These are phyloP conservation scores for Hymenoscyphus repandus DNA, from an alignment of 2,329 filamentous ascomycete species.

Conservation along the genomic window DNA sequence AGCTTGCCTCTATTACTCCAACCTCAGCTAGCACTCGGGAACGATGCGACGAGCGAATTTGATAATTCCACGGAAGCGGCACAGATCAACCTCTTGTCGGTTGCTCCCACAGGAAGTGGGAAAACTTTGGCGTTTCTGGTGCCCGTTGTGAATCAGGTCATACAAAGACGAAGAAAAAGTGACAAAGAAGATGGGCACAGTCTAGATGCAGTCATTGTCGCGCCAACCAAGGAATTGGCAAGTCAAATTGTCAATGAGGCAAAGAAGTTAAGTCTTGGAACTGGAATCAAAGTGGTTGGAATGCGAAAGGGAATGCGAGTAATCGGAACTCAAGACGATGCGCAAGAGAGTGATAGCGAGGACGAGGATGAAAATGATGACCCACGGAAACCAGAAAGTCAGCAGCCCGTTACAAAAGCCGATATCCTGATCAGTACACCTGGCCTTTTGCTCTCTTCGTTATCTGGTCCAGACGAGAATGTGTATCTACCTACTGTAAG, in stretches of 20 bases:
- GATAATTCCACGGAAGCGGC: constrained; percentile 25
- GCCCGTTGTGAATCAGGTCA: constrained; percentile 73
- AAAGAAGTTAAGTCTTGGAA: constrained; percentile 71
- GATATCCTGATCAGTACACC: constrained; percentile 81
- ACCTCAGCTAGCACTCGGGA: constrained; percentile 43
- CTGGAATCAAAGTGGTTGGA: constrained; percentile 70
- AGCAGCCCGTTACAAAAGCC: constrained; percentile 57
- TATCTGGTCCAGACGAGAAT: constrained; percentile 44
- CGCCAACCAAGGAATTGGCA: constrained; percentile 73
- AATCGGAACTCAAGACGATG: constrained; percentile 36
- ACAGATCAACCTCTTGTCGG: constrained; percentile 70
- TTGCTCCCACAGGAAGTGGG: constrained; percentile 92
- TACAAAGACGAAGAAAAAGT: constrained; percentile 44
- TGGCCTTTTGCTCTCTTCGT: constrained; percentile 68
- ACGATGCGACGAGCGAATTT: constrained; percentile 30
- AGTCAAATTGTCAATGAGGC: constrained; percentile 81
- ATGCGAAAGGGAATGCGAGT: constrained; percentile 84
- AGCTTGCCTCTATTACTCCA: constrained; percentile 73
- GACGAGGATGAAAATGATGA: constrained; percentile 29
- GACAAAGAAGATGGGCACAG: constrained; percentile 41
- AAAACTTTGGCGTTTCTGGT: constrained; percentile 94
- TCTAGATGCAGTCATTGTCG: constrained; percentile 65
- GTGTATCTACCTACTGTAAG: constrained; percentile 60
- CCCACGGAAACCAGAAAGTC: neutral
- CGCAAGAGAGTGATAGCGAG: constrained; percentile 29